Evolutionary conservation across 2,329 filamentous ascomycete species (phyloP).

Genomic region (Sphaerulina musiva): DNA sequence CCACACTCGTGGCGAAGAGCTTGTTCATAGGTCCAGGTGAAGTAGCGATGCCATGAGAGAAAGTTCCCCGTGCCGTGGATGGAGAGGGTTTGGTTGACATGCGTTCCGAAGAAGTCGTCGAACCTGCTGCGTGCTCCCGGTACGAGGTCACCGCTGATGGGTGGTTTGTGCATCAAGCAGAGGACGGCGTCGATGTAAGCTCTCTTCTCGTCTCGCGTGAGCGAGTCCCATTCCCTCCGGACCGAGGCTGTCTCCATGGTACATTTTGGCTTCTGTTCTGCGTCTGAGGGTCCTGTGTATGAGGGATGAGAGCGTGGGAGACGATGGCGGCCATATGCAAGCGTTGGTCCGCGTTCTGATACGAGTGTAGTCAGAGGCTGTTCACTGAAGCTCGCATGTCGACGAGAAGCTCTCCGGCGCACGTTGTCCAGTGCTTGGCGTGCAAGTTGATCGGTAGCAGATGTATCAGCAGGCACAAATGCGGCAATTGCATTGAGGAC

Average conservation of each 20-base stretch:
- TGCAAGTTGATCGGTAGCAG: constrained; percentile 24
- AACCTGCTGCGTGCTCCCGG: constrained; percentile 27
- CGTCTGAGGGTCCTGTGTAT: background rate
- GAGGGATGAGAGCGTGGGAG: background rate
- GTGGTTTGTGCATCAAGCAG: constrained; percentile 27
- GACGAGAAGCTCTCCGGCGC: constrained; percentile 17
- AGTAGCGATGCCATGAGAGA: constrained; percentile 40
- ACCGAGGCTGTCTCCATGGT: constrained; percentile 35
- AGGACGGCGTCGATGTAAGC: constrained; percentile 30
- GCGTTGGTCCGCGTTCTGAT: background rate
- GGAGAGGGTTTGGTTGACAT: constrained; percentile 30
- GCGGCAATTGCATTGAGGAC: constrained; percentile 8
- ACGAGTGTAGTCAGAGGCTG: background rate
- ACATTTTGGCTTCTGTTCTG: constrained; percentile 1
- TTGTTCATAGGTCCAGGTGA: constrained; percentile 40
- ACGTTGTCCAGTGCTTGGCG: constrained; percentile 23
- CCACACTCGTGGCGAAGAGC: constrained; percentile 40
- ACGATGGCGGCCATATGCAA: background rate
- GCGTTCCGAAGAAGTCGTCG: constrained; percentile 22
- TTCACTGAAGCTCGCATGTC: background rate
- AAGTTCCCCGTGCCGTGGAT: constrained; percentile 24
- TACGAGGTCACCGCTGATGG: constrained; percentile 20
- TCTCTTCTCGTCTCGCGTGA: constrained; percentile 24
- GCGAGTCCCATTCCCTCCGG: constrained; percentile 39
- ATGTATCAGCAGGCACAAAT: constrained; percentile 25